Evolutionary conservation across 2,329 filamentous ascomycete species (phyloP).

Genomic region (Paramyrothecium sp.): DNA sequence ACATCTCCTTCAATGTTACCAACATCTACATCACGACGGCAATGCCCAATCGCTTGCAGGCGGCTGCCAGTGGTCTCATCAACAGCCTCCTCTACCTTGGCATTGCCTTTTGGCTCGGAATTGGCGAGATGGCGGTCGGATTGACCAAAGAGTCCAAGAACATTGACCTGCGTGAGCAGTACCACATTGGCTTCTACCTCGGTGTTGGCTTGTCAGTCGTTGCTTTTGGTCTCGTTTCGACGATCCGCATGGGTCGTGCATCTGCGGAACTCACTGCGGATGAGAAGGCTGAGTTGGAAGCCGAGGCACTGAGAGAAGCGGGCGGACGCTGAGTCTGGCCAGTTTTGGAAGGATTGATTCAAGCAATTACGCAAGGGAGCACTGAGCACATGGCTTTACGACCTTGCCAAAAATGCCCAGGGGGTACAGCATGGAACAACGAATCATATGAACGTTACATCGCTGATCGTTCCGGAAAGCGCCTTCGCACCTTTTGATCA

Average conservation of each 20-base stretch:
- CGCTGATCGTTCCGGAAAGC: too few species aligned
- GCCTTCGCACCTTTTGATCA: too few species aligned
- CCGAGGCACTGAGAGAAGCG: not conserved
- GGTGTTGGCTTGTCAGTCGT: slow-evolving; percentile 54
- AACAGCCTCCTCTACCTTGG: slow-evolving; percentile 71
- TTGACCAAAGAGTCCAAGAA: slow-evolving; percentile 34
- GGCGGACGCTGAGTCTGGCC: too few species aligned
- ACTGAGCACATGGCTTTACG: too few species aligned
- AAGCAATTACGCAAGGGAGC: too few species aligned
- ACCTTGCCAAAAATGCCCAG: too few species aligned
- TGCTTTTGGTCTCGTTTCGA: slow-evolving; percentile 53
- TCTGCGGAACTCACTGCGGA: slow-evolving; percentile 57
- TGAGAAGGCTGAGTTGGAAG: slow-evolving; percentile 40
- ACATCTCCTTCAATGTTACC: slow-evolving; percentile 72
- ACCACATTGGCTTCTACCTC: slow-evolving; percentile 67
- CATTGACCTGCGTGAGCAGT: slow-evolving; percentile 48
- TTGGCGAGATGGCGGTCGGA: slow-evolving; percentile 64
- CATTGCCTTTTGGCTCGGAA: slow-evolving; percentile 68
- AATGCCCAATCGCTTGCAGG: slow-evolving; percentile 65
- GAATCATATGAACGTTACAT: too few species aligned
- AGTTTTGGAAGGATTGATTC: too few species aligned
- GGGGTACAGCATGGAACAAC: too few species aligned
- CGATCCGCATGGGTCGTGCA: slow-evolving; percentile 54
- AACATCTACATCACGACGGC: slow-evolving; percentile 78
- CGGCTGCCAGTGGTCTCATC: slow-evolving; percentile 68